Conservation (phyloP, 208 protist species). For the Acanthamoeba triangularis region DNA sequence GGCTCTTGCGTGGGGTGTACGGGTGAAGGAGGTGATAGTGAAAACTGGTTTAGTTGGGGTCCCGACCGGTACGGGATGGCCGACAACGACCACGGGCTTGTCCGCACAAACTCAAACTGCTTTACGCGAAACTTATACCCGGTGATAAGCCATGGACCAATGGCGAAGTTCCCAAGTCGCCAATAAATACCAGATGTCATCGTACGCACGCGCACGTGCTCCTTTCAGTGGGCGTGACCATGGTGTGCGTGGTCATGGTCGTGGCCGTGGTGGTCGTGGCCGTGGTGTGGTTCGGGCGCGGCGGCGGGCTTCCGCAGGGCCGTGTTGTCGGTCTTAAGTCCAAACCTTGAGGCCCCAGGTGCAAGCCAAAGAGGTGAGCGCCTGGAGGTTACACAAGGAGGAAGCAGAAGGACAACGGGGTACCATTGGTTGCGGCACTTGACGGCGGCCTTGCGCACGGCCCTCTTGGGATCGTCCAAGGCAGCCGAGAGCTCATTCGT, state of each 20-base stretch:
- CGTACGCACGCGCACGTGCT: too few relatives aligned
- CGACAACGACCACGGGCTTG: too few relatives aligned
- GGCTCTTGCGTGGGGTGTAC: too few relatives aligned
- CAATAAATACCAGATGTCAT: too few relatives aligned
- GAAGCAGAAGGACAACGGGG: not conserved
- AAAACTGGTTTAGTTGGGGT: not conserved
- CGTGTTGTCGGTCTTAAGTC: conserved; percentile 28
- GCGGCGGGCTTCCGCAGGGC: conserved; percentile 21
- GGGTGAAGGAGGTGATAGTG: not conserved
- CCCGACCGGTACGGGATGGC: too few relatives aligned
- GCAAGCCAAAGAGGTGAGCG: too few relatives aligned
- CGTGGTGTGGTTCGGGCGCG: not conserved
- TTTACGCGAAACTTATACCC: not conserved
- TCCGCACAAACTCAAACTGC: not conserved
- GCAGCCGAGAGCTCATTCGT: conserved; percentile 24
- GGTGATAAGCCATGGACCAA: not conserved
- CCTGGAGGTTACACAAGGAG: not conserved
- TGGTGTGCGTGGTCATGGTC: not conserved
- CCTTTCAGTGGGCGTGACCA: not conserved
- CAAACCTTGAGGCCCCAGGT: not conserved
- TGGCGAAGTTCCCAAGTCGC: too few relatives aligned
- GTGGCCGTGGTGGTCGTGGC: not conserved
- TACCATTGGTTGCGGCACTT: conserved; percentile 64
- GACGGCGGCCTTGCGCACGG: conserved; percentile 56
- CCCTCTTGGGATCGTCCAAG: conserved; percentile 65